Evolutionary conservation across 768 basidiomycete species (phyloP), one percentile per base, ranked within the genome.

Genomic region (Pleurotus giganteus): DNA sequence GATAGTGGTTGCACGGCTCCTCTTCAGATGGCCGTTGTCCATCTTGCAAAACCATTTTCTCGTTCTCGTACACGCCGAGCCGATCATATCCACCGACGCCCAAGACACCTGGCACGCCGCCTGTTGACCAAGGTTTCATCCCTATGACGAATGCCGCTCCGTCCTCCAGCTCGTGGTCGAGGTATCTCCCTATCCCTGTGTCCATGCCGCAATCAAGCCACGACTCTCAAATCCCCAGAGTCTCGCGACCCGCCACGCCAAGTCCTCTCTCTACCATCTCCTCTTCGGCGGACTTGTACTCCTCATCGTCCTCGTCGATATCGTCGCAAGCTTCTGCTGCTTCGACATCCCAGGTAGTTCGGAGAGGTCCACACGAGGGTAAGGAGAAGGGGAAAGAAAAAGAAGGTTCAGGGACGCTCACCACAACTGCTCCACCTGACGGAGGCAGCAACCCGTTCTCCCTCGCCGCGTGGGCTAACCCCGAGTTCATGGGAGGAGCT

Each of bases 11-110:
- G 9, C 34, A 58, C 23, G 58, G 60, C 12, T 47, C 62, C 1
- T 59, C 58, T 2, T 58, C 60, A 1, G 60, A 63, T 47, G 60
- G 60, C 1, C 60, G 60, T 47, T 63, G 62, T 46, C 62, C 62
- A 12, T 41, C 62, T 41, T 63, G 62, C 31, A 53, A 58, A 47
- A 34, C 42, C 1, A 2, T 41, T 7, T 41, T 41, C n/a, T 2
- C 39, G 60, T 45, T 11, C 1, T 26, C 44, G 2, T 45, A 28
- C 11, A 45, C 44, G 1, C 27, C 44, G 5, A 26, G 13, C 44
- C 44, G 26, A 12, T 28, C 44, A 1, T 28, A 28, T 24, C 44
- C 44, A 4, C 27, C 44, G 4, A 45, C 27, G 4, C 44, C 44
- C 1, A 24, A 24, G 12, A 29, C 44, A 1, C 44, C 44, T 19